A percentile compares a stretch with the other conserved stretches of the same genome.
Evolutionary conservation across 2,329 filamentous ascomycete genomes (phyloP).

Genomic region (Elsinoe batatas): DNA sequence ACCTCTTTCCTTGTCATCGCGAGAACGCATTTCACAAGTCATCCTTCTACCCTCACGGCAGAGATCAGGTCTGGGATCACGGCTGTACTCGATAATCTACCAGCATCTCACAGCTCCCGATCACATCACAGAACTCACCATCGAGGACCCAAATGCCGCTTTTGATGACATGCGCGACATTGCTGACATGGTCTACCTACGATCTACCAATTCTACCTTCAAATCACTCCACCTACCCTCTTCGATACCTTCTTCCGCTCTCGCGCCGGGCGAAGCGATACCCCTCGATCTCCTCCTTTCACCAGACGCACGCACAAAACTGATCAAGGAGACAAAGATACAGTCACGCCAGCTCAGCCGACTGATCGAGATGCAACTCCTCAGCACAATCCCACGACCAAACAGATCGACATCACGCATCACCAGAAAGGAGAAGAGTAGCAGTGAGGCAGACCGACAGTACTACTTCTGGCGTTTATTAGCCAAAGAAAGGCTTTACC

Average conservation of each 20-base stretch:
- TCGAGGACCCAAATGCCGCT: constrained; percentile 85
- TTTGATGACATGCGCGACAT: constrained; percentile 74
- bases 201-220: constrained; percentile 33
- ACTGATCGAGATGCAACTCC: constrained; percentile 65
- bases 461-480: constrained; percentile 64
- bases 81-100: constrained; percentile 75
- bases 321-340: constrained; percentile 60
- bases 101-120: constrained; percentile 51
- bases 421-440: constrained; percentile 36
- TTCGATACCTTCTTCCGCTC: constrained; percentile 35
- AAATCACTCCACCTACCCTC: constrained; percentile 40
- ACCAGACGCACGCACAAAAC: constrained; percentile 41
- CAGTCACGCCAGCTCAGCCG: constrained; percentile 65
- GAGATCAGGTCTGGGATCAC: constrained; percentile 63
- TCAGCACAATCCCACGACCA: constrained; percentile 43
- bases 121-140: constrained; percentile 71
- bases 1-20: constrained; percentile 55
- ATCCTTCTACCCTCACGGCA: constrained; percentile 84
- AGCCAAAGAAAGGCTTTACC: constrained; percentile 67
- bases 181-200: constrained; percentile 59
- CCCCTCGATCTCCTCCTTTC: constrained; percentile 49
- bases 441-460: constrained; percentile 49
- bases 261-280: constrained; percentile 44
- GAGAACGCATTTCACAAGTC: constrained; percentile 86
- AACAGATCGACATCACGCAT: constrained; percentile 41